A percentile compares a stretch with the other conserved stretches of the same genome.
Conservation (phyloP, 306 rosid genomes). For the Dalbergia cochinchinensis region DNA sequence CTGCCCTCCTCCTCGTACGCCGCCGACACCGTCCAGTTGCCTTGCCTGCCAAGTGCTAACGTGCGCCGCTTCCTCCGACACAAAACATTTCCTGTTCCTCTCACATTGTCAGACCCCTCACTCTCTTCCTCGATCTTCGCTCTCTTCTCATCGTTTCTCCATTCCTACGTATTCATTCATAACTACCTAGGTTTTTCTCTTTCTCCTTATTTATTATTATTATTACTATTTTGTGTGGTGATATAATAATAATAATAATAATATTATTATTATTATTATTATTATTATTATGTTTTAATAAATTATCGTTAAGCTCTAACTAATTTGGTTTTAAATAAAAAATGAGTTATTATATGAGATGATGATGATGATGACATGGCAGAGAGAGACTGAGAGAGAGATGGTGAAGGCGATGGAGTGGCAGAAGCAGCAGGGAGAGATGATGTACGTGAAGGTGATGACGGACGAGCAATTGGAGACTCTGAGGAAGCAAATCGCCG, state of each 20-base stretch:
- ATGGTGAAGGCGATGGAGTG: conserved; percentile 48
- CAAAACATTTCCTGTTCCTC: background rate
- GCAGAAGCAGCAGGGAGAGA: conserved; percentile 50
- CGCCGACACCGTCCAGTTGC: background rate
- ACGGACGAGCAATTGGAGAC: conserved; percentile 89
- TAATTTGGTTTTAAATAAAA: no score
- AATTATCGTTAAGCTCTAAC: no score
- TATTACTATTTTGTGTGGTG: no score
- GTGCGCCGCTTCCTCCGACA: background rate
- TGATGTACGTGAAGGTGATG: conserved; percentile 74
- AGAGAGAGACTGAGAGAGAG: conserved; percentile 6
- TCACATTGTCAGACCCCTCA: no score
- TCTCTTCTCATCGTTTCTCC: background rate
- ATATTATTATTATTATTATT: no score
- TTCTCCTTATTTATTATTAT: background rate
- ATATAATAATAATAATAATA: no score
- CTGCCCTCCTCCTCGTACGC: background rate
- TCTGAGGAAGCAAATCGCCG: conserved; percentile 80
- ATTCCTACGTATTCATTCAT: background rate
- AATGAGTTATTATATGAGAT: no score
- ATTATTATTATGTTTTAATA: no score
- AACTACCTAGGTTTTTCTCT: background rate
- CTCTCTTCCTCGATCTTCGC: background rate
- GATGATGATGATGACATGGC: no score
- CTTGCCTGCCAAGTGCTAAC: background rate